phyloP scores from a whole-genome alignment of 176 grass and related monocot genomes.

The Calamus simplicifolius region DNA sequence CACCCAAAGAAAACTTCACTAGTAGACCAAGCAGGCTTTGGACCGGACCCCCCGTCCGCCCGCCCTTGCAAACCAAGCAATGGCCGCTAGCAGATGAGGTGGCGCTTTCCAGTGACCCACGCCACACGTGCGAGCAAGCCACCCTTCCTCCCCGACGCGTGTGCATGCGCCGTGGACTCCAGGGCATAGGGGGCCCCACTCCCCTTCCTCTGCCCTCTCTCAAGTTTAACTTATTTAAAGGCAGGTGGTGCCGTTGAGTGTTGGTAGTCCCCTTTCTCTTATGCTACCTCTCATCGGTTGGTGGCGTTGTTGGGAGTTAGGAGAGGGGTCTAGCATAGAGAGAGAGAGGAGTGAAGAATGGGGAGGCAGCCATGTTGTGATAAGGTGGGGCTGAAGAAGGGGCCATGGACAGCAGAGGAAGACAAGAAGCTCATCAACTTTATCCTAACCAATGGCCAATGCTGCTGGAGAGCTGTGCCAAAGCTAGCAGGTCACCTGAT shows the following conservation, averaged over 20 bases:
- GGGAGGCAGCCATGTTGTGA: slow-evolving; percentile 91
- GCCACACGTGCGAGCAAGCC: slow-evolving; percentile 1
- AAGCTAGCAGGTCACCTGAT: slow-evolving; percentile 58
- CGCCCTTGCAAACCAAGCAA: no score
- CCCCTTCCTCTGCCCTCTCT: no score
- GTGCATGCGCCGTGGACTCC: not conserved
- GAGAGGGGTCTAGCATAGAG: not conserved
- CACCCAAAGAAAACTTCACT: no score
- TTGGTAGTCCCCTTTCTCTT: not conserved
- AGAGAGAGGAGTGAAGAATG: slow-evolving; percentile 26
- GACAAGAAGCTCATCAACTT: slow-evolving; percentile 84
- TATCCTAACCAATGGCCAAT: slow-evolving; percentile 69
- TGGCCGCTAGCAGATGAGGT: no score
- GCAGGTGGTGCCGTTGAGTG: not conserved
- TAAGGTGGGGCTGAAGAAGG: slow-evolving; percentile 80
- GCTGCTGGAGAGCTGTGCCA: slow-evolving; percentile 87
- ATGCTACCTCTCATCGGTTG: not conserved
- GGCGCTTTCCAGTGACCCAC: not conserved
- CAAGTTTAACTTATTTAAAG: not conserved
- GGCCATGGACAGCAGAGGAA: slow-evolving; percentile 79
- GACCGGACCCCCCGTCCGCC: no score
- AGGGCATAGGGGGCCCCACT: not conserved
- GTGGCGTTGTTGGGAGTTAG: no score
- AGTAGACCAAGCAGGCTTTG: no score
- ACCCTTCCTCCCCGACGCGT: not conserved